Percentiles rank a stretch among this genome's conserved stretches.
These are phyloP conservation scores for Irpex sp. DNA, from an alignment of 1,284 basidiomycete genomes.

Conservation along the genomic window DNA sequence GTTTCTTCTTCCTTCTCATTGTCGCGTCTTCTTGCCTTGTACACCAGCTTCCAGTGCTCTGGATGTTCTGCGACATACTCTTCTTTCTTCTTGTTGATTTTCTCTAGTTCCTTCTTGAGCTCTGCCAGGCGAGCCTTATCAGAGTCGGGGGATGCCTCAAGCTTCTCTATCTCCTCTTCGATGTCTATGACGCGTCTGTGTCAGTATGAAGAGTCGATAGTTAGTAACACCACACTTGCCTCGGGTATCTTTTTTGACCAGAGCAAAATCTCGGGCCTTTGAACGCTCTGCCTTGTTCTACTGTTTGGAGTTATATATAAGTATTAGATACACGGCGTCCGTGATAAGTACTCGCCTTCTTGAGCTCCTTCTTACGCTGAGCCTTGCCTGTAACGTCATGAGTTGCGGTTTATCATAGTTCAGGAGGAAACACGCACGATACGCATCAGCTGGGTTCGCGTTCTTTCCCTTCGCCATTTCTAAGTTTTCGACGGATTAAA, in stretches of 20 bases:
- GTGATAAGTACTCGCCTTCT: constrained; percentile 60
- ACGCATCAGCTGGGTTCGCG: constrained; percentile 83
- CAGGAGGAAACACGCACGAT: constrained; percentile 44
- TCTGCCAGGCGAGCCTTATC: constrained; percentile 57
- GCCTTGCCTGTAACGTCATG: constrained; percentile 65
- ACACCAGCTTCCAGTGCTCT: constrained; percentile 80
- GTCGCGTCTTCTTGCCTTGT: constrained; percentile 42
- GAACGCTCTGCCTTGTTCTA: constrained; percentile 85
- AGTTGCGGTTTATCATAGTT: not conserved
- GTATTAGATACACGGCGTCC: not conserved
- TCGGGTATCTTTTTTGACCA: constrained; percentile 86
- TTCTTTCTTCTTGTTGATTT: constrained; percentile 81
- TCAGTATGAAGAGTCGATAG: not conserved
- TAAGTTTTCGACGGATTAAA: not conserved
- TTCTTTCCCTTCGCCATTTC: constrained; percentile 81
- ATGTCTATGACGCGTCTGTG: constrained; percentile 44
- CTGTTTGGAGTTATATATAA: constrained; percentile 32
- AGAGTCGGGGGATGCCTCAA: constrained; percentile 46
- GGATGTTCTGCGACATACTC: constrained; percentile 91
- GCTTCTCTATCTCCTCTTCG: constrained; percentile 65
- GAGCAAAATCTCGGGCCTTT: constrained; percentile 76
- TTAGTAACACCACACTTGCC: constrained; percentile 38
- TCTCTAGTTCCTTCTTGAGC: constrained; percentile 75
- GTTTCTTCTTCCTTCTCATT: constrained; percentile 38
- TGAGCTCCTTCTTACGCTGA: constrained; percentile 84